These are phyloP conservation scores for Urtica urens DNA, from an alignment of 306 rosid genomes.

Conservation along the genomic window DNA sequence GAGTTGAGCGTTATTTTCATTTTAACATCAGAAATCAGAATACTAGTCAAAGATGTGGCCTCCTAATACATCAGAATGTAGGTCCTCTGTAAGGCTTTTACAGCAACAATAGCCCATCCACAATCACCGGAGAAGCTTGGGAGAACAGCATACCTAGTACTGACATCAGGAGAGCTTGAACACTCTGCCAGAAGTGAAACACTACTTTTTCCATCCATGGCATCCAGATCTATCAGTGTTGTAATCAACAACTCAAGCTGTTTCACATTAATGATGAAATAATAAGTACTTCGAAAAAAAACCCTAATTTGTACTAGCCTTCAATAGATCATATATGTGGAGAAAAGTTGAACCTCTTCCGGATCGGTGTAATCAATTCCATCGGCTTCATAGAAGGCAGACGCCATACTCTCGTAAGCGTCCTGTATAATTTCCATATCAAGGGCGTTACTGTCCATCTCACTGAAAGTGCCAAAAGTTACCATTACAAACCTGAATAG, in stretches of 20 bases:
- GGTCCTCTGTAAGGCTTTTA: too few relatives aligned
- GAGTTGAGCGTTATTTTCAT: too few relatives aligned
- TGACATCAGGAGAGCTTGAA: constrained; percentile 81
- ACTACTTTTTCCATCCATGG: constrained; percentile 91
- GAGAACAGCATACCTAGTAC: constrained; percentile 56
- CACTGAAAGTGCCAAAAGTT: constrained; percentile 6
- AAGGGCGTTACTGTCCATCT: constrained; percentile 10
- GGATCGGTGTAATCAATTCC: constrained; percentile 95
- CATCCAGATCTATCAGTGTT: constrained; percentile 89
- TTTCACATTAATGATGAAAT: constrained; percentile 13
- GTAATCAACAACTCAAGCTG: constrained; percentile 88
- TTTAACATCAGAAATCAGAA: too few relatives aligned
- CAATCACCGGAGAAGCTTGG: too few relatives aligned
- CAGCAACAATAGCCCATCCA: too few relatives aligned
- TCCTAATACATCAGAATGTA: too few relatives aligned
- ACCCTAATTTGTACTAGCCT: too few relatives aligned
- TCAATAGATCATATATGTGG: constrained; percentile 11
- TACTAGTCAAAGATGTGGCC: too few relatives aligned
- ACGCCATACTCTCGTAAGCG: constrained; percentile 90
- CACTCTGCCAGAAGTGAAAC: constrained; percentile 75
- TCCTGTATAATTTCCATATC: constrained; percentile 40
- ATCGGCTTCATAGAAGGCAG: constrained; percentile 89
- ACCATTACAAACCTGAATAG: constrained; percentile 55
- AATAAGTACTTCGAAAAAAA: constrained; percentile 2
- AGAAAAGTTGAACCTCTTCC: constrained; percentile 61